phyloP scores from a whole-genome alignment of 352 stramenopile species.

The Thalassiosira mediterranea region DNA sequence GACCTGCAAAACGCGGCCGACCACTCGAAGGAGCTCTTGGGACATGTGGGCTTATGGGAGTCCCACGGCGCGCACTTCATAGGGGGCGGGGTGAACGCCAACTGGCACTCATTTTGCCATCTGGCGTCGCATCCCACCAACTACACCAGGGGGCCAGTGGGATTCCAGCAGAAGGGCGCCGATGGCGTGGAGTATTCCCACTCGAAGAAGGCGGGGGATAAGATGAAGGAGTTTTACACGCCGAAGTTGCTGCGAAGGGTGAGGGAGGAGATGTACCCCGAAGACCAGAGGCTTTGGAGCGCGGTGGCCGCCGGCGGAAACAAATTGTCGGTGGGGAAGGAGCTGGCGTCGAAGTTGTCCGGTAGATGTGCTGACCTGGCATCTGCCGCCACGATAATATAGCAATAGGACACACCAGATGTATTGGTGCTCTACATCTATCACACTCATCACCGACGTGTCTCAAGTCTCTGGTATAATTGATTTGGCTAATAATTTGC shows the following conservation, averaged over 20 bases:
- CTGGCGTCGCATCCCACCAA: background rate
- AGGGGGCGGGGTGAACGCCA: background rate
- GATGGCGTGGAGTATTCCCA: background rate
- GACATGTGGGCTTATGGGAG: conserved; percentile 41
- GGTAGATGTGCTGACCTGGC: background rate
- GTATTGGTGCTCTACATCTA: too few species aligned
- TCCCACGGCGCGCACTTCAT: conserved; percentile 32
- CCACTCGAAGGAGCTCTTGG: conserved; percentile 23
- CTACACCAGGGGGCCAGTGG: background rate
- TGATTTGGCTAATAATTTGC: too few species aligned
- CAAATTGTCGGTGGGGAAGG: background rate
- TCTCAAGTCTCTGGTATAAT: too few species aligned
- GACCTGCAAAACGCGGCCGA: conserved; percentile 25
- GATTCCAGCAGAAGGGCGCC: conserved; percentile 49
- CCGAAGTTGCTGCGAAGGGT: conserved; percentile 29
- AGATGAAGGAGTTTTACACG: conserved; percentile 28
- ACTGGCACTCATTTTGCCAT: background rate
- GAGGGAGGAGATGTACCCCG: conserved; percentile 24
- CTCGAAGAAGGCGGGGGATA: background rate
- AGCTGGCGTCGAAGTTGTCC: conserved; percentile 7
- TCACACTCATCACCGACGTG: too few species aligned
- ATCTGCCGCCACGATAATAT: background rate
- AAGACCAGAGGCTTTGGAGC: conserved; percentile 42
- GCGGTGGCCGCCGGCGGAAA: background rate
- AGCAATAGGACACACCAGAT: too few species aligned